Evolutionary conservation across 2,329 filamentous ascomycete genomes (phyloP).

Genomic region (Ophiostoma angusticollis): DNA sequence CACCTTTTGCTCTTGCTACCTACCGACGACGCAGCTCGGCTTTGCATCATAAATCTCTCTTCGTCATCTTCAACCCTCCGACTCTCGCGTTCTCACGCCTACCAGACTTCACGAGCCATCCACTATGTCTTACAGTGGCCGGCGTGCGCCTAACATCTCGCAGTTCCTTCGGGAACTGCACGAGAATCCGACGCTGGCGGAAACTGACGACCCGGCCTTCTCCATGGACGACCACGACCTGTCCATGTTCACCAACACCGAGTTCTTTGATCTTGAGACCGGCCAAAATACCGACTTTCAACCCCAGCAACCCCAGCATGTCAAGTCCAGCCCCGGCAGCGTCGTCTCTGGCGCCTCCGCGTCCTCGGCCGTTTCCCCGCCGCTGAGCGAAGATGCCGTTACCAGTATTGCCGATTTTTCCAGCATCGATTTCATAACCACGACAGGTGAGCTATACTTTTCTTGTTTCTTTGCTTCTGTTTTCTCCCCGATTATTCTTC

Average conservation of each 20-base stretch:
- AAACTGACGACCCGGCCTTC: conserved; percentile 44
- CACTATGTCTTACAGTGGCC: conserved; percentile 53
- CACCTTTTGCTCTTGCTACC: no score
- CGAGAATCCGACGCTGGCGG: conserved; percentile 40
- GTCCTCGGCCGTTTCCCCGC: conserved; percentile 10
- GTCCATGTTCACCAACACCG: conserved; percentile 68
- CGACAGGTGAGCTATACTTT: conserved; percentile 27
- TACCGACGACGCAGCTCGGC: no score
- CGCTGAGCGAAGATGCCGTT: conserved; percentile 24
- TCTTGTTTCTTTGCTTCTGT: background rate
- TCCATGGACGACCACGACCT: conserved; percentile 52
- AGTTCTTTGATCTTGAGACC: conserved; percentile 69
- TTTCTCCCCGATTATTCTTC: conserved; percentile 10
- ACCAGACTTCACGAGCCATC: no score
- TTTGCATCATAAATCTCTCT: no score
- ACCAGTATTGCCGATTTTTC: conserved; percentile 33
- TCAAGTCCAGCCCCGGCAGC: conserved; percentile 28
- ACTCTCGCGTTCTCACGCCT: no score
- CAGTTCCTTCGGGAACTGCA: conserved; percentile 83
- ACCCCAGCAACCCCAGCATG: conserved; percentile 34
- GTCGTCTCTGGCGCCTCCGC: no score
- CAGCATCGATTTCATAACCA: conserved; percentile 37
- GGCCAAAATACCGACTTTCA: conserved; percentile 47
- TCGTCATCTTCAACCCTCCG: no score
- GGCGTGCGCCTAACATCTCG: conserved; percentile 75